Base-by-base conservation (phyloP, 441 rosid species). In the Raphanus hybrid region DNA sequence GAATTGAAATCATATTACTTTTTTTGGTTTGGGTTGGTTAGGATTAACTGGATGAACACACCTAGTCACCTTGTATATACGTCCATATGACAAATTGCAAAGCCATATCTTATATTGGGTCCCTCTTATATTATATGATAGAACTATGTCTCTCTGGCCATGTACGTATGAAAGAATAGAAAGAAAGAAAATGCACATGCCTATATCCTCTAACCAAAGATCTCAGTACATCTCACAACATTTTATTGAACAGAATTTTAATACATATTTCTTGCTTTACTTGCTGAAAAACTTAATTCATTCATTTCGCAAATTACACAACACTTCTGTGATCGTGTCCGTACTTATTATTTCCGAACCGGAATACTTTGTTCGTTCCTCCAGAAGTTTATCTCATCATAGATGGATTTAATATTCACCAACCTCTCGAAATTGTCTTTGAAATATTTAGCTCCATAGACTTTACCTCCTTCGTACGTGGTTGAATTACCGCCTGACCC, bases 311-410 rank as follows among this genome's bases (percentile, higher is more conserved):
- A 75, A 15, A 20, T 52, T 1, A 41, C 6, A 29, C 52, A 71
- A 64, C 71, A 64, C 2, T 37, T 11, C 0, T 62, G 60, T 55
- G 60, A 18, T 55, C 61, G 5, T 57, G 6, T 52, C 8, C 8
- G 6, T 3, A 8, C 34, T 29, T 29, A 27, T 66, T 26, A 66
- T 23, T 9, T 72, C 15, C 81, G 70, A 71, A 80, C 76, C 34
- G 83, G 83, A 9, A 80, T 71, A 45, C 74, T 67, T 29, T 80
- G 80, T 67, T 80, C 77, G 45, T 80, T 68, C 57, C 57, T 76
- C 74, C 76, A 76, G 63, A 80, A 80, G 57, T 80, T 76, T 2
- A 8, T 54, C 12, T 35, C 67, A 72, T 80, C 83, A 0, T 39
- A 10, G 0, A 8, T 2, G 6, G 71, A 15, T 58, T 80, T 80